A percentile compares a stretch with the other conserved stretches of the same genome.
Conservation (phyloP, 1,139 yeast genomes). For the Yamadazyma siamensis region DNA sequence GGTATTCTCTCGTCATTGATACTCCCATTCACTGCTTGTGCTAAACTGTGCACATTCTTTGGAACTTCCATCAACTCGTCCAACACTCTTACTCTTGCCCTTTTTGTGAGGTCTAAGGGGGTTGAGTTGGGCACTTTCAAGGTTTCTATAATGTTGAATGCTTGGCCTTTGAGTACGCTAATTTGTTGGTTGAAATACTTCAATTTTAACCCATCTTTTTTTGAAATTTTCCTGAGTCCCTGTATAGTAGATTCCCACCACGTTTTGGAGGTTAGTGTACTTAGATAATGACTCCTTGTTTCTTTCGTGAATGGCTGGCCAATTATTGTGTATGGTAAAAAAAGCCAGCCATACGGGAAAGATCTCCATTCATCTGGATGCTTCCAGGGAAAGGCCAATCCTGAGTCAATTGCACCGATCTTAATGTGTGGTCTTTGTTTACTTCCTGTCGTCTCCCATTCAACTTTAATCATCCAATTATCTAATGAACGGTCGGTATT, state of each 20-base stretch:
- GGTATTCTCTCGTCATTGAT: conserved; percentile 8
- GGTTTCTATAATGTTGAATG: conserved; percentile 70
- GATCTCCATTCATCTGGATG: conserved; percentile 83
- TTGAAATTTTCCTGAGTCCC: conserved; percentile 47
- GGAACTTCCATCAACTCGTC: conserved; percentile 67
- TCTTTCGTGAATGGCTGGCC: conserved; percentile 64
- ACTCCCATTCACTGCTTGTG: conserved; percentile 5
- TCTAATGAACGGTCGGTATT: conserved; percentile 75
- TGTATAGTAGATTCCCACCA: conserved; percentile 72
- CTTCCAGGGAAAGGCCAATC: conserved; percentile 77
- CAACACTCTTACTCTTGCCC: conserved; percentile 55
- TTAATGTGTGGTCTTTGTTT: conserved; percentile 38
- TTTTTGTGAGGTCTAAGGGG: conserved; percentile 62
- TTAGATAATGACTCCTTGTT: conserved; percentile 57
- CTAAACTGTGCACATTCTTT: conserved; percentile 13
- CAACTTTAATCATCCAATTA: conserved; percentile 72
- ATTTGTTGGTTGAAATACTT: conserved; percentile 68
- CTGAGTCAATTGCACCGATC: conserved; percentile 76
- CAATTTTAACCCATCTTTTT: conserved; percentile 62
- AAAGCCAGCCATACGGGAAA: conserved; percentile 78
- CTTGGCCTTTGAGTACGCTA: conserved; percentile 75
- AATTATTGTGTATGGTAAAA: conserved; percentile 58
- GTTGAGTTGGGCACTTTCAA: conserved; percentile 58
- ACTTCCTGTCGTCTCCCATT: conserved; percentile 34
- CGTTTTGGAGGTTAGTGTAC: conserved; percentile 52